Evolutionary conservation across 2,329 filamentous ascomycete species (phyloP).

Genomic region (Coniosporium tulheliwenetii): DNA sequence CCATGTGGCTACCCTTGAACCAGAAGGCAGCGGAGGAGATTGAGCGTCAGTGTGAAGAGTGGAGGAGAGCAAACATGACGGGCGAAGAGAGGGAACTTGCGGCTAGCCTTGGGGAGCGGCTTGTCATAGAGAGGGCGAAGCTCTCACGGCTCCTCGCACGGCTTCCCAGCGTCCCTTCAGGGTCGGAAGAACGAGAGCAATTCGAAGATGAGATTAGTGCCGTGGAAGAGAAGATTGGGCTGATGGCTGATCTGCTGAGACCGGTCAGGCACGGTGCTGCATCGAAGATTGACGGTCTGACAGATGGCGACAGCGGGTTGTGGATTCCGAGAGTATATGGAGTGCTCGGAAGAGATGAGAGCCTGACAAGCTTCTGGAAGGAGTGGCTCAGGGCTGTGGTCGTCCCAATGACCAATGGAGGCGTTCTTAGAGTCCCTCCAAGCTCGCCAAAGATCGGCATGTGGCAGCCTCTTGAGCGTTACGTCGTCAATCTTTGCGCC

Average conservation of each 20-base stretch:
- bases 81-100: conserved; percentile 83
- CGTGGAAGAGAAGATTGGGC: conserved; percentile 88
- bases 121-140: conserved; percentile 77
- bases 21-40: conserved; percentile 68
- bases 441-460: conserved; percentile 82
- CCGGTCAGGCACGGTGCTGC: conserved; percentile 88
- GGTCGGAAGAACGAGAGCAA: conserved; percentile 63
- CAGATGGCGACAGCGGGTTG: conserved; percentile 84
- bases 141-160: conserved; percentile 75
- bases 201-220: conserved; percentile 90
- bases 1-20: conserved; percentile 82
- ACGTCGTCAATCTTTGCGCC: conserved; percentile 91
- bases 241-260: conserved; percentile 92
- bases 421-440: conserved; percentile 64
- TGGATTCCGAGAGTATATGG: conserved; percentile 94
- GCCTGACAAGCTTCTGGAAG: conserved; percentile 88
- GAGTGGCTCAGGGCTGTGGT: conserved; percentile 90
- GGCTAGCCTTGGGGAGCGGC: conserved; percentile 73
- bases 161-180: conserved; percentile 65
- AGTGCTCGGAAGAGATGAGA: conserved; percentile 70
- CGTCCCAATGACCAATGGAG: conserved; percentile 91
- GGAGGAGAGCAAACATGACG: conserved; percentile 56
- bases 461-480: conserved; percentile 93
- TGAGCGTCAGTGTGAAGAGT: conserved; percentile 44
- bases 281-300: conserved; percentile 92